Evolutionary conservation across 2,329 filamentous ascomycete species (phyloP).

Genomic region (Dothistroma septosporum): DNA sequence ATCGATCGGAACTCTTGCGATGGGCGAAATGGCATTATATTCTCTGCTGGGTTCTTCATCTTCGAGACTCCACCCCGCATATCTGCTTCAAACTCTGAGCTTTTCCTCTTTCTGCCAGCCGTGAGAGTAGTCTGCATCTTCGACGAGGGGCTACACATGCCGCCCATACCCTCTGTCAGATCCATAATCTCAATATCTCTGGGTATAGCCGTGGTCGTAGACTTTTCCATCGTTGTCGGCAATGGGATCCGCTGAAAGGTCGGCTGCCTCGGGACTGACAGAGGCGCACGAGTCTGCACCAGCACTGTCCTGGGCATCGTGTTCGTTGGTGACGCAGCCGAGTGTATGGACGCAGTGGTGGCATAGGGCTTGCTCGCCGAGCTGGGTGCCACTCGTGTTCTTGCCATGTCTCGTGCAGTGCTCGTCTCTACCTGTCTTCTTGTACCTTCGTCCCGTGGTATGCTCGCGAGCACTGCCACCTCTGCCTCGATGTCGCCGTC

Average conservation of each 20-base stretch:
- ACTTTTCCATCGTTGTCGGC: background rate
- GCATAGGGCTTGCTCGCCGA: conserved; percentile 38
- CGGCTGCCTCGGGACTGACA: conserved; percentile 3
- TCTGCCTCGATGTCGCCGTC: background rate
- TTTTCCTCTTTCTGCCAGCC: conserved; percentile 43
- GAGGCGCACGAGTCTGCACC: conserved; percentile 1
- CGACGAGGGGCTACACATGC: conserved; percentile 18
- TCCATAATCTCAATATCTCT: conserved; percentile 34
- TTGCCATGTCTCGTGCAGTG: conserved; percentile 40
- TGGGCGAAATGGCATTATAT: conserved; percentile 7
- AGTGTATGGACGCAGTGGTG: background rate
- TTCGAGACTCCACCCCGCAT: conserved; percentile 13
- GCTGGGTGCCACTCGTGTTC: conserved; percentile 42
- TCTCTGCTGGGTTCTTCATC: conserved; percentile 5
- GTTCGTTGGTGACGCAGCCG: conserved; percentile 14
- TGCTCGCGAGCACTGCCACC: conserved; percentile 3
- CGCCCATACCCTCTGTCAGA: conserved; percentile 30
- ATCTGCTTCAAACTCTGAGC: conserved; percentile 41
- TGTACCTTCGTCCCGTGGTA: background rate
- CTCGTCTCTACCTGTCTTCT: conserved; percentile 3
- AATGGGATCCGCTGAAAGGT: conserved; percentile 11
- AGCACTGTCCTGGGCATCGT: background rate
- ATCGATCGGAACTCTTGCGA: conserved; percentile 38
- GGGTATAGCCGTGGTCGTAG: background rate
- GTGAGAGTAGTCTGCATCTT: conserved; percentile 8